Evolutionary conservation across 331 rosid species (phyloP).

Genomic region (Arachis monticola): DNA sequence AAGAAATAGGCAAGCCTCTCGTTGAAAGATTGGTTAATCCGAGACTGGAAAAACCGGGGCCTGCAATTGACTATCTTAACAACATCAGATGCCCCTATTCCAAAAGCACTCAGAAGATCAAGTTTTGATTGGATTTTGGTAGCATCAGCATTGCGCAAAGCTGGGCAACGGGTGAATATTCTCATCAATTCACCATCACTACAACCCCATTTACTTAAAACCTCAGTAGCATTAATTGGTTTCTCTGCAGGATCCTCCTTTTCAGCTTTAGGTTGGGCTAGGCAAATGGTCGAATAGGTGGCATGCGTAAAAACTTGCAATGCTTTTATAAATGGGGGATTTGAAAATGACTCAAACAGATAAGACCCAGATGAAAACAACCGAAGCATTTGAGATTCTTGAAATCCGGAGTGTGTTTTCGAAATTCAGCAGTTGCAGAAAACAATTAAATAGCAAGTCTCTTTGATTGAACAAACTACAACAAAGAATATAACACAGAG

Average conservation of each 20-base stretch:
- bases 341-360: neutral
- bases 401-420: neutral
- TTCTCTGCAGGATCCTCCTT: slow-evolving; percentile 32
- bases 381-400: slow-evolving; percentile 42
- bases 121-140: slow-evolving; percentile 56
- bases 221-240: slow-evolving; percentile 44
- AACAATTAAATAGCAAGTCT: neutral
- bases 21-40: slow-evolving; percentile 47
- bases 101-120: slow-evolving; percentile 53
- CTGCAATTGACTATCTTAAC: slow-evolving; percentile 68
- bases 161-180: slow-evolving; percentile 56
- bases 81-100: slow-evolving; percentile 62
- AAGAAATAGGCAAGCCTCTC: slow-evolving; percentile 60
- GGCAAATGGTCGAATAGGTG: slow-evolving; percentile 66
- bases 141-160: slow-evolving; percentile 55
- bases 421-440: neutral
- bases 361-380: slow-evolving; percentile 29
- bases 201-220: slow-evolving; percentile 72
- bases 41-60: slow-evolving; percentile 63
- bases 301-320: slow-evolving; percentile 40
- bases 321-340: neutral
- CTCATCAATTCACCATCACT: slow-evolving; percentile 52
- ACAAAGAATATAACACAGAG: neutral
- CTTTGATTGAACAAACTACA: neutral
- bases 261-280: slow-evolving; percentile 37